These are phyloP conservation scores for Herpomyces periplanetae DNA, from an alignment of 2,329 filamentous ascomycete species.

Conservation along the genomic window DNA sequence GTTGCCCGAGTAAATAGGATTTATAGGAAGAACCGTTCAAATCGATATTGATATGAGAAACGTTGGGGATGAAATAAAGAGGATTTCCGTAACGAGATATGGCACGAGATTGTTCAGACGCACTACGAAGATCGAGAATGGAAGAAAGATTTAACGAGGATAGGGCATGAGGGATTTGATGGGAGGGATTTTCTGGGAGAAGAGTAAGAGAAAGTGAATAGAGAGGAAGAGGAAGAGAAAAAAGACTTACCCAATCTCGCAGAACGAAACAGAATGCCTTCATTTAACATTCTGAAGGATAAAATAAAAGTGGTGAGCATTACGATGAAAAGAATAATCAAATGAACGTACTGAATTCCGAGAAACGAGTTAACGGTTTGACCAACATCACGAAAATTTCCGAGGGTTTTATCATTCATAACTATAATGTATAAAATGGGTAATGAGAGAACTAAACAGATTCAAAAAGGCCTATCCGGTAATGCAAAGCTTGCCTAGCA, in stretches of 20 bases:
- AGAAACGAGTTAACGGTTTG: constrained; percentile 19
- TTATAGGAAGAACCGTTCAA: constrained; percentile 35
- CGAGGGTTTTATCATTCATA: too few species aligned
- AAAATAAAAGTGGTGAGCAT: background rate
- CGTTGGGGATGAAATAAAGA: constrained; percentile 21
- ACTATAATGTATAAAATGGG: too few species aligned
- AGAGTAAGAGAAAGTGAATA: background rate
- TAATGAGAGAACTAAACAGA: too few species aligned
- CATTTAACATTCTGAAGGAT: constrained; percentile 1
- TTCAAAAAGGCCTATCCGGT: too few species aligned
- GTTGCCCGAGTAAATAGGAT: constrained; percentile 20
- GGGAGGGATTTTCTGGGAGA: background rate
- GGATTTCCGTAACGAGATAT: too few species aligned
- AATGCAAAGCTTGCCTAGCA: too few species aligned
- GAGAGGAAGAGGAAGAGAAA: background rate
- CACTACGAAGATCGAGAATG: too few species aligned
- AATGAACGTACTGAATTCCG: constrained; percentile 12
- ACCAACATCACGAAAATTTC: constrained; percentile 46
- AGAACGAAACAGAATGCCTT: constrained; percentile 3
- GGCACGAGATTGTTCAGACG: too few species aligned
- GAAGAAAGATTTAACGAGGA: too few species aligned
- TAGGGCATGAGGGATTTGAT: constrained; percentile 1
- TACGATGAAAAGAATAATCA: background rate
- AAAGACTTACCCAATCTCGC: constrained; percentile 1
- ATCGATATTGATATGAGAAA: constrained; percentile 24